Evolutionary conservation across 1,139 yeast genomes (phyloP).

Genomic region (Diutina sp.): DNA sequence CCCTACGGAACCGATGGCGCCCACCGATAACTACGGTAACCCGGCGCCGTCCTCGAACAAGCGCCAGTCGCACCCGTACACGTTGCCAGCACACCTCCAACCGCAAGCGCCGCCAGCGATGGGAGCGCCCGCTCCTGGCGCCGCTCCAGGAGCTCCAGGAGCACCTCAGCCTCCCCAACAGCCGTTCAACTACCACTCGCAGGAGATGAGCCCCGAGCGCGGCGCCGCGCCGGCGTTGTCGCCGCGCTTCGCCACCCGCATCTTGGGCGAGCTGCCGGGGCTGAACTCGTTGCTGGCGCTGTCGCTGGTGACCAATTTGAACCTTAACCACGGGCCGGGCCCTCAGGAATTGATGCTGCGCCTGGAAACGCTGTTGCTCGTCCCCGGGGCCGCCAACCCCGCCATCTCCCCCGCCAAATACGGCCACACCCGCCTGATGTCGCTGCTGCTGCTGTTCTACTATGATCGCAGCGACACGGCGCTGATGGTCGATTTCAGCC

Average conservation of each 20-base stretch:
- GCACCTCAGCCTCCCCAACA: not conserved
- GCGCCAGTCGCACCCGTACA: not conserved
- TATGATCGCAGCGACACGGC: constrained; percentile 19
- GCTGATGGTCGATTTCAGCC: constrained; percentile 27
- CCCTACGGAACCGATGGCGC: not conserved
- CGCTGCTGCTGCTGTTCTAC: constrained; percentile 26
- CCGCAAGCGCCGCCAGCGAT: not conserved
- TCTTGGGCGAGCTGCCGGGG: constrained; percentile 1
- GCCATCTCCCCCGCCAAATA: not conserved
- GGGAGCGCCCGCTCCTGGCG: no score
- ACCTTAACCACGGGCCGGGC: not conserved
- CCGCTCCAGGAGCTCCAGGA: no score
- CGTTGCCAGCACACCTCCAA: not conserved
- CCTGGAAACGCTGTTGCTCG: constrained; percentile 4
- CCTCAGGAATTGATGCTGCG: not conserved
- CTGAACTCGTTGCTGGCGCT: constrained; percentile 1
- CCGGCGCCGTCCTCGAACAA: not conserved
- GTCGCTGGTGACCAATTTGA: not conserved
- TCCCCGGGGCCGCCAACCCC: constrained; percentile 3
- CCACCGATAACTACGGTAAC: not conserved
- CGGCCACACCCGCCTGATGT: constrained; percentile 26
- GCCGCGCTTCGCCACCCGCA: not conserved
- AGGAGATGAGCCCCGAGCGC: constrained; percentile 1
- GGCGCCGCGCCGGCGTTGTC: not conserved
- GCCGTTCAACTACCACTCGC: not conserved